Evolutionary conservation across 2,329 filamentous ascomycete species (phyloP).

Genomic region (Tolypocladium tropicale): DNA sequence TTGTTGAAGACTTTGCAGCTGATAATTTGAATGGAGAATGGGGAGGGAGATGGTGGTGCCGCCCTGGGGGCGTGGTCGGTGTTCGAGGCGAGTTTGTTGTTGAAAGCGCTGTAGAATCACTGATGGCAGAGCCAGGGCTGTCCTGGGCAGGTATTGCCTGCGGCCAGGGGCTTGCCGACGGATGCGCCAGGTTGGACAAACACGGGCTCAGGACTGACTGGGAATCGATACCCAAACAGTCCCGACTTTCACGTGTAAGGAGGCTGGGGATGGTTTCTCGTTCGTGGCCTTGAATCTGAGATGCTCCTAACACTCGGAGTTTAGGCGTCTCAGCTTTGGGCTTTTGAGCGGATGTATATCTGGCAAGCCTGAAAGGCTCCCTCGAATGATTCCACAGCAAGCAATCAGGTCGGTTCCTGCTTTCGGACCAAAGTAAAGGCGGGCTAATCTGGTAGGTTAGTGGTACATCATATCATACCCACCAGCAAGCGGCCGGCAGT

Average conservation of each 20-base stretch:
- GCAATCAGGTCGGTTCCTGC: not conserved
- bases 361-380: not conserved
- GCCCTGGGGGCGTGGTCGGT: conserved; percentile 22
- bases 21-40: conserved; percentile 12
- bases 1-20: conserved; percentile 10
- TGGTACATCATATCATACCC: not conserved
- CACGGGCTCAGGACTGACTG: conserved; percentile 18
- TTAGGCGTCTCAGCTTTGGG: not conserved
- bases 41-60: conserved; percentile 10
- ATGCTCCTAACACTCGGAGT: too few relatives aligned
- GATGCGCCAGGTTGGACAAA: conserved; percentile 22
- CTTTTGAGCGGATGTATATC: not conserved
- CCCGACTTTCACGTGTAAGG: conserved; percentile 8
- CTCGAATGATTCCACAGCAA: not conserved
- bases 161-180: conserved; percentile 21
- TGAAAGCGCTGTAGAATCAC: conserved; percentile 21
- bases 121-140: conserved; percentile 19
- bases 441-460: not conserved
- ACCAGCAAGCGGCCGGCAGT: not conserved
- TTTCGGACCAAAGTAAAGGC: not conserved
- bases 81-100: conserved; percentile 24
- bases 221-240: conserved; percentile 24
- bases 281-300: not conserved
- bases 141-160: conserved; percentile 20
- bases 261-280: not conserved